These are phyloP conservation scores for Mucor piriformis DNA, from an alignment of 371 early-diverging fungal genomes.

Conservation along the genomic window DNA sequence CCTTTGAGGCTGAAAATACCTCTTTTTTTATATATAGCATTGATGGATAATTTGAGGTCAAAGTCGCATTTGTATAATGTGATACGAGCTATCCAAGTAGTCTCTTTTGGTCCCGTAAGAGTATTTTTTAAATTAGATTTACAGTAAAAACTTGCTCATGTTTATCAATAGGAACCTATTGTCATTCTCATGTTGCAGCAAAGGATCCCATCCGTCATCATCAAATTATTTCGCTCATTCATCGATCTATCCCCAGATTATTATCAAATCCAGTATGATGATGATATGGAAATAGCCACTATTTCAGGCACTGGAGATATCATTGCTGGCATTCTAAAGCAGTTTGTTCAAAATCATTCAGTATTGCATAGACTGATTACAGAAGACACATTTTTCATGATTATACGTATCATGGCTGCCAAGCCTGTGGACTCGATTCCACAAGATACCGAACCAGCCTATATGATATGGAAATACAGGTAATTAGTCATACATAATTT, in stretches of 20 bases:
- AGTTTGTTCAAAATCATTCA: constrained; percentile 38
- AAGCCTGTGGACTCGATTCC: constrained; percentile 26
- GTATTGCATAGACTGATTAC: constrained; percentile 40
- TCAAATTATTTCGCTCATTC: constrained; percentile 51
- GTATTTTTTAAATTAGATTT: not conserved
- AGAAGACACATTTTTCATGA: constrained; percentile 51
- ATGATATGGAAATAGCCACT: constrained; percentile 24
- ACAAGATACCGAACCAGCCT: constrained; percentile 20
- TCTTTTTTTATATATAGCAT: too few relatives aligned
- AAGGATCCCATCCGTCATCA: constrained; percentile 49
- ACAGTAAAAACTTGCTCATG: not conserved
- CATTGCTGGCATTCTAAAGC: constrained; percentile 38
- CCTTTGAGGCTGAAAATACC: constrained; percentile 3
- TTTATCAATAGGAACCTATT: constrained; percentile 26
- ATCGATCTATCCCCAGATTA: constrained; percentile 41
- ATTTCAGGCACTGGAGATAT: constrained; percentile 33
- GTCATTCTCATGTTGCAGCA: constrained; percentile 47
- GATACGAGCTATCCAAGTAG: constrained; percentile 37
- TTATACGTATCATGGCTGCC: constrained; percentile 42
- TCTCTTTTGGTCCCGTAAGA: constrained; percentile 50
- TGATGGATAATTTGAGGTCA: constrained; percentile 49
- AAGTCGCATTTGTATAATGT: constrained; percentile 46
- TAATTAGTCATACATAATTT: too few relatives aligned
- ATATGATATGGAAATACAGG: constrained; percentile 39
- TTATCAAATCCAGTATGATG: constrained; percentile 11